These are phyloP conservation scores for Fusarium sp. DNA, from an alignment of 2,329 filamentous ascomycete species.

Conservation along the genomic window DNA sequence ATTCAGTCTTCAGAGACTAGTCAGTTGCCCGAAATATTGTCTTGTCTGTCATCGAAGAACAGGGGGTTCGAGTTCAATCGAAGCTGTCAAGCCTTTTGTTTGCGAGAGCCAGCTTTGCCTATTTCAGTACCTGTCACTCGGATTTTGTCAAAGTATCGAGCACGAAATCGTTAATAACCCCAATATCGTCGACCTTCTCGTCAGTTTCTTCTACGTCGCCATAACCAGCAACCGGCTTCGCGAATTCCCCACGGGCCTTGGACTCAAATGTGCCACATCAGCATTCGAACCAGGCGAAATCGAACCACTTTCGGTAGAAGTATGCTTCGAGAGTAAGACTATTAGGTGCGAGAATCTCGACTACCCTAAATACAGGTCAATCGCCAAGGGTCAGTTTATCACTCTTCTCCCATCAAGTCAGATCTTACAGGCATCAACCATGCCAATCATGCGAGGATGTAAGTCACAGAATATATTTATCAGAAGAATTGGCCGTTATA, in stretches of 20 bases:
- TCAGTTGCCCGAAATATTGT: slow-evolving; percentile 87
- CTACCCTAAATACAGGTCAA: slow-evolving; percentile 25
- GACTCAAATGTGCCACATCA: slow-evolving; percentile 49
- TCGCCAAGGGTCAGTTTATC: slow-evolving; percentile 33
- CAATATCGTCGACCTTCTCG: slow-evolving; percentile 83
- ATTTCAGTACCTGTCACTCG: slow-evolving; percentile 89
- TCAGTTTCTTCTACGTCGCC: slow-evolving; percentile 82
- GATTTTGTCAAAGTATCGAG: slow-evolving; percentile 86
- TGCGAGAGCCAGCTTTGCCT: slow-evolving; percentile 81
- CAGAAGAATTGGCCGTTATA: background rate
- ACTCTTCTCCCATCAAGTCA: slow-evolving; percentile 20
- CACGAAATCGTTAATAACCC: slow-evolving; percentile 84
- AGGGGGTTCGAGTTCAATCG: slow-evolving; percentile 65
- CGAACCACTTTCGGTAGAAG: slow-evolving; percentile 15
- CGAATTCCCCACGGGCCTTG: slow-evolving; percentile 57
- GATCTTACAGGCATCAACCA: background rate
- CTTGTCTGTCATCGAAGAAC: slow-evolving; percentile 82
- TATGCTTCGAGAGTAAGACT: slow-evolving; percentile 20
- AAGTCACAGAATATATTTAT: background rate
- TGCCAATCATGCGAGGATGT: slow-evolving; percentile 22
- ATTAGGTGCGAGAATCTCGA: slow-evolving; percentile 29
- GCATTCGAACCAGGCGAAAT: background rate
- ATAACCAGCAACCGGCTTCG: slow-evolving; percentile 55
- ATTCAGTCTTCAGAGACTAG: slow-evolving; percentile 80
- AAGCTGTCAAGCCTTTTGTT: slow-evolving; percentile 81